Conservation (phyloP, 2,329 filamentous ascomycete genomes). For the Periconia sp. region DNA sequence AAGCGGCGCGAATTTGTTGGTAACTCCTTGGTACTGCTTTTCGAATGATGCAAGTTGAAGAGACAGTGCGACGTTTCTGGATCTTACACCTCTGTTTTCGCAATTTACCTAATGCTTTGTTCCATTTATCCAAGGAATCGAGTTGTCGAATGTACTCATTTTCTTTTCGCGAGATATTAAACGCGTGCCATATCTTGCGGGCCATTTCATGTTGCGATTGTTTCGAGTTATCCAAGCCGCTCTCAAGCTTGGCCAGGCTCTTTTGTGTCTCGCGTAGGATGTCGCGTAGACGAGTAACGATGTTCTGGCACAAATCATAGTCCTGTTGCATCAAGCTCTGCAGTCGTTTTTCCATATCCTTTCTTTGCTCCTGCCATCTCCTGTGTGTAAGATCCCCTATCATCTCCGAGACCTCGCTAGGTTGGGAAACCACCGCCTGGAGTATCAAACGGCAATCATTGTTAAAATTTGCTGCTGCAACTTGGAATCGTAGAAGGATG, state of each 20-base stretch:
- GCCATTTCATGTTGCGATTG: constrained; percentile 1
- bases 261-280: constrained; percentile 9
- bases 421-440: constrained; percentile 5
- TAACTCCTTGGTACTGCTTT: constrained; percentile 5
- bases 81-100: not conserved
- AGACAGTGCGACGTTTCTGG: constrained; percentile 3
- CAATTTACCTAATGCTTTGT: constrained; percentile 7
- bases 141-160: not conserved
- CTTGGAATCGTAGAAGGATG: constrained; percentile 7
- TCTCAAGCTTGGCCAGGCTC: constrained; percentile 5
- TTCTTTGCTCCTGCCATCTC: constrained; percentile 5
- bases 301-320: constrained; percentile 8
- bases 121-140: constrained; percentile 10
- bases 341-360: constrained; percentile 6
- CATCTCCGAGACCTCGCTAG: constrained; percentile 10
- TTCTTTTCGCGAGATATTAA: no score
- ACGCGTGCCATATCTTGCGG: no score
- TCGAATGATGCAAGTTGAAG: constrained; percentile 4
- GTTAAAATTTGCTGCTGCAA: constrained; percentile 3
- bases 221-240: constrained; percentile 4
- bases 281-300: constrained; percentile 10
- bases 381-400: constrained; percentile 4
- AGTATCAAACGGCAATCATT: constrained; percentile 11
- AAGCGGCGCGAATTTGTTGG: constrained; percentile 5
- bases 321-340: constrained; percentile 9